A percentile compares a stretch with the other conserved stretches of the same genome.
Conservation (phyloP, 768 basidiomycete species). For the Tricholoma bakamatsutake region DNA sequence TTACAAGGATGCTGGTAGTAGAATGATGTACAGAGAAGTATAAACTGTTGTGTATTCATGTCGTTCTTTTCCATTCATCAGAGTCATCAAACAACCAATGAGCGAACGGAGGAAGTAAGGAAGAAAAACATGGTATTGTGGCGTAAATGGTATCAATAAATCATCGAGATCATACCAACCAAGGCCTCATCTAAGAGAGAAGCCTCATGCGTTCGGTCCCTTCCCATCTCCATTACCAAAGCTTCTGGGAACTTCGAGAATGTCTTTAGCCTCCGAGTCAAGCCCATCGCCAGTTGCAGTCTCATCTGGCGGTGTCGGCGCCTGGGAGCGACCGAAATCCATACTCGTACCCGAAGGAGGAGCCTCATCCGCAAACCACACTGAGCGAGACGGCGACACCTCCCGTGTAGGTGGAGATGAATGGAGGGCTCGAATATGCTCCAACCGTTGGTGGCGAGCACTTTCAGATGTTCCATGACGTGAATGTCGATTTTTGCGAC, state of each 20-base stretch:
- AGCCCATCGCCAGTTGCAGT: not conserved
- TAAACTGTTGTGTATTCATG: no score
- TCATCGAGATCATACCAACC: no score
- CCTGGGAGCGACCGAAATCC: not conserved
- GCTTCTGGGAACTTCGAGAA: slow-evolving; percentile 4
- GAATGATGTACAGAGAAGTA: no score
- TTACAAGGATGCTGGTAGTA: no score
- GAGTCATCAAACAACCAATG: no score
- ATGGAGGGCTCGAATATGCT: slow-evolving; percentile 25
- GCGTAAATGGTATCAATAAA: no score
- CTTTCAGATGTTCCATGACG: slow-evolving; percentile 22
- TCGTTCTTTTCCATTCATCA: no score
- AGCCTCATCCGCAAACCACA: slow-evolving; percentile 32
- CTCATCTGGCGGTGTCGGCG: not conserved
- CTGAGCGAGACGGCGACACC: slow-evolving; percentile 38
- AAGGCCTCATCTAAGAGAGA: no score
- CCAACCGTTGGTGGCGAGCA: slow-evolving; percentile 26
- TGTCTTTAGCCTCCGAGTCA: not conserved
- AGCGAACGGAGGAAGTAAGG: not conserved
- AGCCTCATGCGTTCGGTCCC: not conserved
- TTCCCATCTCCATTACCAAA: no score
- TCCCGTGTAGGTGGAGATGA: slow-evolving; percentile 30
- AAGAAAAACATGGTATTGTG: not conserved
- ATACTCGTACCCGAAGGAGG: not conserved
- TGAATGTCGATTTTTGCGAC: slow-evolving; percentile 4